These are phyloP conservation scores for Yamadazyma atlantica DNA, from an alignment of 1,139 yeast genomes.

Conservation along the genomic window DNA sequence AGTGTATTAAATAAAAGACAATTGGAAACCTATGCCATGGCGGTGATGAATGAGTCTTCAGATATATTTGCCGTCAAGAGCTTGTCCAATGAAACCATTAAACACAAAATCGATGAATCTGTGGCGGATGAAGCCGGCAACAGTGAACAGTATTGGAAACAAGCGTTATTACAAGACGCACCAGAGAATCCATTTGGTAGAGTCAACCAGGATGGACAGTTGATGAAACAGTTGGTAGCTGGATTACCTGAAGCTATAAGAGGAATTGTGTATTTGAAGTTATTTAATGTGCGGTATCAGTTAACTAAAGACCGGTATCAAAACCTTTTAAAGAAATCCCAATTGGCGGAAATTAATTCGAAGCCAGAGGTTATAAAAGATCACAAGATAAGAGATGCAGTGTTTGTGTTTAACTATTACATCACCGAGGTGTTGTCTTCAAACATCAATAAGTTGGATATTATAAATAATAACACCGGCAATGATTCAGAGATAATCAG, in stretches of 20 bases:
- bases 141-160: slow-evolving; percentile 7
- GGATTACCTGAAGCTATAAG: slow-evolving; percentile 37
- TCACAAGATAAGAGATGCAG: slow-evolving; percentile 23
- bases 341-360: slow-evolving; percentile 18
- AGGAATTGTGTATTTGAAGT: slow-evolving; percentile 32
- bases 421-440: slow-evolving; percentile 22
- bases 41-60: slow-evolving; percentile 36
- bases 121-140: slow-evolving; percentile 4
- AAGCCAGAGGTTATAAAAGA: slow-evolving; percentile 6
- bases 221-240: slow-evolving; percentile 28
- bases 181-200: slow-evolving; percentile 1
- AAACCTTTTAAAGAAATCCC: slow-evolving; percentile 29
- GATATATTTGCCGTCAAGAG: slow-evolving; percentile 25
- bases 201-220: slow-evolving; percentile 8
- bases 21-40: slow-evolving; percentile 30
- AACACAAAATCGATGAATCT: slow-evolving; percentile 5
- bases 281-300: slow-evolving; percentile 31
- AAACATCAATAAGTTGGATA: slow-evolving; percentile 11
- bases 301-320: slow-evolving; percentile 32
- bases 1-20: slow-evolving; percentile 23
- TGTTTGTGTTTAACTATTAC: slow-evolving; percentile 36
- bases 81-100: slow-evolving; percentile 10
- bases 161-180: slow-evolving; percentile 2
- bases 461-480: slow-evolving; percentile 18
- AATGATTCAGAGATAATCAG: slow-evolving; percentile 4